Conservation (phyloP, 306 rosid genomes). For the Castanea crenata region DNA sequence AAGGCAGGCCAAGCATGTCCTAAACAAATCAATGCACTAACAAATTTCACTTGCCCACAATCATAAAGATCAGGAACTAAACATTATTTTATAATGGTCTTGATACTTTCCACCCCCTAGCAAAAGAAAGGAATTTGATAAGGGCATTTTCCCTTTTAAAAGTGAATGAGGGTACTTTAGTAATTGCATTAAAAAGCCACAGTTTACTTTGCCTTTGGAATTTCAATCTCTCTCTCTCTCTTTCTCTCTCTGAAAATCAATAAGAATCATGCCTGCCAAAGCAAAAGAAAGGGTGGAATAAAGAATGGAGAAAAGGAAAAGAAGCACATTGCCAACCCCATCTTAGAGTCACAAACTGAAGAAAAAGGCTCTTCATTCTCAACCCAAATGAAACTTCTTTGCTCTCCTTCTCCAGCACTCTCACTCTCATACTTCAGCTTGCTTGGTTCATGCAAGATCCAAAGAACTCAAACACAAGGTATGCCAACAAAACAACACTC, state of each 20-base stretch:
- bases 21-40: slow-evolving; percentile 30
- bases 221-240: slow-evolving; percentile 34
- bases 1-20: slow-evolving; percentile 70
- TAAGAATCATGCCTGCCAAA: slow-evolving; percentile 64
- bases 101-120: slow-evolving; percentile 21
- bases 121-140: slow-evolving; percentile 34
- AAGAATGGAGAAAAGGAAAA: slow-evolving; percentile 53
- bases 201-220: slow-evolving; percentile 56
- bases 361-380: slow-evolving; percentile 30
- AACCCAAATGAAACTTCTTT: slow-evolving; percentile 69
- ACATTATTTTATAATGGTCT: slow-evolving; percentile 40
- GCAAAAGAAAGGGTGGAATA: slow-evolving; percentile 59
- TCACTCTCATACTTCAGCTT: slow-evolving; percentile 27
- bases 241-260: slow-evolving; percentile 24
- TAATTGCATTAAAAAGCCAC: slow-evolving; percentile 42
- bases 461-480: slow-evolving; percentile 73
- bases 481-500: slow-evolving; percentile 20
- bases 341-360: slow-evolving; percentile 30
- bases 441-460: slow-evolving; percentile 92
- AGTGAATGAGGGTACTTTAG: slow-evolving; percentile 36
- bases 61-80: slow-evolving; percentile 39
- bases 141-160: slow-evolving; percentile 21
- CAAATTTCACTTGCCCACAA: slow-evolving; percentile 42
- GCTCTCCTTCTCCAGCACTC: slow-evolving; percentile 48
- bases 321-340: slow-evolving; percentile 54